Base-by-base conservation (phyloP, 2,329 filamentous ascomycete species). In the Trichoderma harzianum region DNA sequence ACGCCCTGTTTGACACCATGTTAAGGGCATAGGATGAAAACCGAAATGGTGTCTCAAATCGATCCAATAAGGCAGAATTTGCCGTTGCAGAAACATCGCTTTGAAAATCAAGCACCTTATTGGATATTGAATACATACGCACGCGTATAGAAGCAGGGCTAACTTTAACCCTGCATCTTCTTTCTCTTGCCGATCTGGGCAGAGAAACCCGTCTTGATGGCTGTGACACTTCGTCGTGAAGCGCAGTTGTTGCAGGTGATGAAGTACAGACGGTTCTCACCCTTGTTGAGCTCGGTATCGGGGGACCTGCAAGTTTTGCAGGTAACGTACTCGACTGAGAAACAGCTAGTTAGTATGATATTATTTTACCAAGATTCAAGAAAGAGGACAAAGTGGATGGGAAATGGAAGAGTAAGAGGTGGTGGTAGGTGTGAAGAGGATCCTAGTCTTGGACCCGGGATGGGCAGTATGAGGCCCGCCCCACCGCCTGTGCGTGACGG, bases 141-240 rank as follows among this genome's bases (percentile, higher is more conserved):
- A 63, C 3, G 39, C 64, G 51, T 43, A 53, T 28, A 24, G 30
- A 24, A 47, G 39, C 21, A 69, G 67, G 55, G 28, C 30, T 51
- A 72, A 72, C 74, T 21, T 88, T 94, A 97, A 83, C 88, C 92
- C 83, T 93, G 90, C 86, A 94, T 92, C 90, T 97, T 97, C 88
- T 91, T 96, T 89, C 96, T 92, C 92, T 98, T 98, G 83, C 96
- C 96, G 83, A 99, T 93, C 86, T 98, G 96, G 83, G 96, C 96
- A 80, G 95, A 97, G 94, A 99, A 99, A 94, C 96, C 96, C 74
- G 94, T 97, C 91, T 99, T 99, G 92, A 99, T 99, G 77, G 96
- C 95, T 73, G 94, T 94, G 82, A 98, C 95, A 80, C 91, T 94
- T 82, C 95, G 92, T 84, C 95, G 88, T 67, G 90, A 93, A 75